Percentiles rank a stretch among this genome's conserved stretches.
Conservation (phyloP, 2,329 filamentous ascomycete species). For the Macrophomina pseudophaseolina region DNA sequence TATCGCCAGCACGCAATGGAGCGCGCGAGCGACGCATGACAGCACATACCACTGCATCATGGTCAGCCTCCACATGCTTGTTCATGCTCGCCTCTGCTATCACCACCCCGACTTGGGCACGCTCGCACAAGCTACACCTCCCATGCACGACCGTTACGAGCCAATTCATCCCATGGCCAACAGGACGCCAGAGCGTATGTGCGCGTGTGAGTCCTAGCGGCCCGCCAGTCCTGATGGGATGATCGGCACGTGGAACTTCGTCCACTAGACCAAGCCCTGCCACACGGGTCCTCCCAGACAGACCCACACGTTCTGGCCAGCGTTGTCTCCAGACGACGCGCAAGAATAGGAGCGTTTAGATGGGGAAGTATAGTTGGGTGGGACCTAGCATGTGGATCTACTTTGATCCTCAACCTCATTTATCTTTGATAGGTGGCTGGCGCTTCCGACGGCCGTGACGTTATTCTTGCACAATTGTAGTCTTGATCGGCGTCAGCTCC, state of each 20-base stretch:
- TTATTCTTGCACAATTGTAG: background rate
- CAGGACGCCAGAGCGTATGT: background rate
- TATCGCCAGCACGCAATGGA: background rate
- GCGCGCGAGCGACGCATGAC: background rate
- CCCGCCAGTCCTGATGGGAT: background rate
- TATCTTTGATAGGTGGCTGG: background rate
- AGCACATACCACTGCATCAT: background rate
- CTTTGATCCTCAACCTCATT: background rate
- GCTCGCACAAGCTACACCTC: background rate
- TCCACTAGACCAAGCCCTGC: background rate
- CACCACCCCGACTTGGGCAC: background rate
- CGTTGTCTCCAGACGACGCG: background rate
- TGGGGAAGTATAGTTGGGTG: too few species aligned
- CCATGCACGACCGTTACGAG: background rate
- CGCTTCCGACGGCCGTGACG: background rate
- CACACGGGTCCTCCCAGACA: background rate
- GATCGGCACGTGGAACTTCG: conserved; percentile 7
- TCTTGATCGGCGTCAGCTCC: background rate
- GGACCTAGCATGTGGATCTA: background rate
- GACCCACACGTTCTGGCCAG: background rate
- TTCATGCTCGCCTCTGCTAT: background rate
- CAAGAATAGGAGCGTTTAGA: background rate
- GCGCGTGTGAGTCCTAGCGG: background rate
- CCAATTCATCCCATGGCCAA: background rate
- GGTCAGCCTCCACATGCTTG: background rate